phyloP scores from a whole-genome alignment of 2,329 filamentous ascomycete species.

The Fusarium ramigenum region DNA sequence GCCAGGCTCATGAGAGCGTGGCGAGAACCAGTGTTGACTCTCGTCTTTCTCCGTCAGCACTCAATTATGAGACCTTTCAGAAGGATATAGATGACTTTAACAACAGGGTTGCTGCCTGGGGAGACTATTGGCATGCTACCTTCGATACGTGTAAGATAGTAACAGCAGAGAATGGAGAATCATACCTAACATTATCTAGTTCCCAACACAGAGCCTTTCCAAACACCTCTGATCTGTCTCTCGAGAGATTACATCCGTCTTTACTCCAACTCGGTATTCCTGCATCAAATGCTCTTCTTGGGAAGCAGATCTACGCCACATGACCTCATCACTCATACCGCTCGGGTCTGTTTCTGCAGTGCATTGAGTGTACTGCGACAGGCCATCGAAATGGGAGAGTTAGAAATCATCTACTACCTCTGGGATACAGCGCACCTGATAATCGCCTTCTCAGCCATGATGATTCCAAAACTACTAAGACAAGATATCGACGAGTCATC shows the following conservation, averaged over 20 bases:
- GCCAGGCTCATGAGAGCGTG: not conserved
- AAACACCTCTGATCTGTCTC: not conserved
- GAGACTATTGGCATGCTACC: not conserved
- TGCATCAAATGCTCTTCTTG: not conserved
- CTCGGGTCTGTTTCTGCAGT: not conserved
- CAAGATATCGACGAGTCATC: not conserved
- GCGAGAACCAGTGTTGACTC: no score
- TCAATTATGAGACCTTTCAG: not conserved
- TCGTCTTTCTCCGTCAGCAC: rapidly evolving
- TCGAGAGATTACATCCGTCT: not conserved
- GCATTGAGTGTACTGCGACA: not conserved
- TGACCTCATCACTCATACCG: not conserved
- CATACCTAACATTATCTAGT: not conserved
- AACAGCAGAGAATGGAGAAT: not conserved
- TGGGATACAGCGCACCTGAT: not conserved
- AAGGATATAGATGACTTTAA: not conserved
- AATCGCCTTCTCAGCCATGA: not conserved
- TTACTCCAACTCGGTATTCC: not conserved
- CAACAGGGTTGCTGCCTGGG: not conserved
- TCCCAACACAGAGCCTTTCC: not conserved
- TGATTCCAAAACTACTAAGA: not conserved
- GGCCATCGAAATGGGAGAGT: not conserved
- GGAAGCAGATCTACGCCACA: not conserved
- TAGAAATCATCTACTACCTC: not conserved
- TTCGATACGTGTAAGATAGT: not conserved